phyloP scores from a whole-genome alignment of 2,329 filamentous ascomycete genomes.

The Whalleya microplaca region DNA sequence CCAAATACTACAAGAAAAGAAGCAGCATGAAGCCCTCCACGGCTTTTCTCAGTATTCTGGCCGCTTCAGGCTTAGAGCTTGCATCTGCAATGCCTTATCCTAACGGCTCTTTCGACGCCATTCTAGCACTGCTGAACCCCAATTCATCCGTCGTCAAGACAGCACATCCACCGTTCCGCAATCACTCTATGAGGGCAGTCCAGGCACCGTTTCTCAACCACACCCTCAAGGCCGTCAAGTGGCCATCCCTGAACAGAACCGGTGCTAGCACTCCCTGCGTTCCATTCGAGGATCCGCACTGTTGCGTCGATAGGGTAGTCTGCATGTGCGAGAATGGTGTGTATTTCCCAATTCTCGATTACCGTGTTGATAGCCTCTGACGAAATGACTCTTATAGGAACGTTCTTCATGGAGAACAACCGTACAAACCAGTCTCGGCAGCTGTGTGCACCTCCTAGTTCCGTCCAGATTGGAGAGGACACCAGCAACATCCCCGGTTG shows the following conservation, averaged over 20 bases:
- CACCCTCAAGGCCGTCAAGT: slow-evolving; percentile 5
- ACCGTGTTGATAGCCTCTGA: slow-evolving; percentile 4
- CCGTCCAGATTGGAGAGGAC: slow-evolving; percentile 21
- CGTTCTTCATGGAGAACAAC: slow-evolving; percentile 27
- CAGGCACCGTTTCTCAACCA: slow-evolving; percentile 19
- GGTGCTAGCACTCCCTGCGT: slow-evolving; percentile 18
- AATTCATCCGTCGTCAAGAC: background rate
- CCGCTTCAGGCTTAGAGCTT: background rate
- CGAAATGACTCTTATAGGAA: slow-evolving; percentile 15
- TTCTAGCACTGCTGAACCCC: slow-evolving; percentile 3
- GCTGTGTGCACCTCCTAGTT: slow-evolving; percentile 25
- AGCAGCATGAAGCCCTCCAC: slow-evolving; percentile 9
- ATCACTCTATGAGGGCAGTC: background rate
- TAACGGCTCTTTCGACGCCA: background rate
- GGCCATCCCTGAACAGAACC: background rate
- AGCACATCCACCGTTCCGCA: background rate
- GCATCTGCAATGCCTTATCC: slow-evolving; percentile 8
- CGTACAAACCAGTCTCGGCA: slow-evolving; percentile 8
- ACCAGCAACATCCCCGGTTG: slow-evolving; percentile 22
- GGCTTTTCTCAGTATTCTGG: slow-evolving; percentile 12
- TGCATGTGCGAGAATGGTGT: slow-evolving; percentile 29
- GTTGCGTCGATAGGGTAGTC: slow-evolving; percentile 23
- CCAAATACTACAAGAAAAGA: background rate
- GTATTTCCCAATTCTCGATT: background rate
- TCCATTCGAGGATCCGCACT: slow-evolving; percentile 30